Base-by-base conservation (phyloP, 2,329 filamentous ascomycete species). In the Fusarium torulosum region DNA sequence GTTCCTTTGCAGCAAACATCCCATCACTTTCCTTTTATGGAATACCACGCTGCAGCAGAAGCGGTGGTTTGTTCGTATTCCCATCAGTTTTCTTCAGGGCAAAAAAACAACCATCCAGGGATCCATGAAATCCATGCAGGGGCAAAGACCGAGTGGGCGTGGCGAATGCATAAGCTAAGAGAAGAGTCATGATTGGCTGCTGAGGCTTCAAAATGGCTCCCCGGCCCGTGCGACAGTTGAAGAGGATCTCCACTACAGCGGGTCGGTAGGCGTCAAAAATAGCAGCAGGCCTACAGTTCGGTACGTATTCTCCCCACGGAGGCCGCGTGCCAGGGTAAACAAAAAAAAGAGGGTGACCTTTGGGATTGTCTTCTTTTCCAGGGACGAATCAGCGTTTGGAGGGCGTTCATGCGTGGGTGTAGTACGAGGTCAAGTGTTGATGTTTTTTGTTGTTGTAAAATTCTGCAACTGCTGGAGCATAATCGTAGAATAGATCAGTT, bases 241-340 rank as follows among this genome's bases (percentile, higher is more conserved):
- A 50, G 53, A 51, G 44, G 25, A 52, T 53, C 50, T 27, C 67
- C 67, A 67, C 67, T 43, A 6, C 3, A 53, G 62, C 63, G 66
- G 67, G 59, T 70, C 59, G 25, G 27, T 37, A 53, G 69, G 58
- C 64, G 53, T 72, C 70, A 72, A 72, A 72, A 72, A 72, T 72
- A 72, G 70, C 63, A 72, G 54, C 67, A 60, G 53, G 51, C 27
- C 42, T 33, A 14, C 35, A 40, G 49, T 51, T 19, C 33, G 52
- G 33, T 17, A 37, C 33, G 52, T 47, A 43, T 50, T 35, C 46
- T 63, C 53, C 52, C 66, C 56, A 63, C 37, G 62, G 63, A 62
- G 65, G 62, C 68, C 67, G 66, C 57, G 52, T 64, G 59, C 63
- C 41, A 35, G 43, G 52, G 44, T 50, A 60, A 53, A 55, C 40